A percentile compares a stretch with the other conserved stretches of the same genome.
Evolutionary conservation across 192 early-diverging fungal species (phyloP).

Genomic region (Oehlia diaphana): DNA sequence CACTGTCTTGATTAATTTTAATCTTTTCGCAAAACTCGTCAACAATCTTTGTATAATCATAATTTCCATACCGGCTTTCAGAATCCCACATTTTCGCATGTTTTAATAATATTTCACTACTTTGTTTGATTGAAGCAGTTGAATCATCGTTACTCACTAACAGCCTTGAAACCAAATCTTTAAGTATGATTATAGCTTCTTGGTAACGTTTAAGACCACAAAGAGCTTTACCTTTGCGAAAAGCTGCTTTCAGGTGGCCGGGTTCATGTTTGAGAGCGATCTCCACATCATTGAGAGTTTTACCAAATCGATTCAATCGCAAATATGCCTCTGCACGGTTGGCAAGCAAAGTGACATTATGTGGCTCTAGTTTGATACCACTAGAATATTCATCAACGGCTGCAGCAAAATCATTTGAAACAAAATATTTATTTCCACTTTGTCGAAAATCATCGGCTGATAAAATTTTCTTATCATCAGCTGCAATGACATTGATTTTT

Average conservation of each 20-base stretch:
- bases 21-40: neutral
- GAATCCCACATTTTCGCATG: neutral
- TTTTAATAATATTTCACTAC: neutral
- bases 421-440: neutral
- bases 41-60: neutral
- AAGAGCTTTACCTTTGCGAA: conserved; percentile 5
- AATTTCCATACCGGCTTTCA: neutral
- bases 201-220: conserved; percentile 7
- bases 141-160: neutral
- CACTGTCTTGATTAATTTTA: neutral
- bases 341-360: conserved; percentile 1
- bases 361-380: neutral
- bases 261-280: neutral
- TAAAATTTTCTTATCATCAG: neutral
- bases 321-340: conserved; percentile 14
- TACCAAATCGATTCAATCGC: neutral
- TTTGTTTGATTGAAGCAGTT: neutral
- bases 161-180: neutral
- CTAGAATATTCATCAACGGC: neutral
- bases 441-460: neutral
- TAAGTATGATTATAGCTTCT: conserved; percentile 1
- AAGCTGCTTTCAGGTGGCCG: neutral
- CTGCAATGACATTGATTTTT: neutral
- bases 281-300: neutral
- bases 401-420: neutral